Evolutionary conservation across 2,329 filamentous ascomycete genomes (phyloP), one percentile per base, ranked within the genome.

Genomic region (Colletotrichum shisoi): DNA sequence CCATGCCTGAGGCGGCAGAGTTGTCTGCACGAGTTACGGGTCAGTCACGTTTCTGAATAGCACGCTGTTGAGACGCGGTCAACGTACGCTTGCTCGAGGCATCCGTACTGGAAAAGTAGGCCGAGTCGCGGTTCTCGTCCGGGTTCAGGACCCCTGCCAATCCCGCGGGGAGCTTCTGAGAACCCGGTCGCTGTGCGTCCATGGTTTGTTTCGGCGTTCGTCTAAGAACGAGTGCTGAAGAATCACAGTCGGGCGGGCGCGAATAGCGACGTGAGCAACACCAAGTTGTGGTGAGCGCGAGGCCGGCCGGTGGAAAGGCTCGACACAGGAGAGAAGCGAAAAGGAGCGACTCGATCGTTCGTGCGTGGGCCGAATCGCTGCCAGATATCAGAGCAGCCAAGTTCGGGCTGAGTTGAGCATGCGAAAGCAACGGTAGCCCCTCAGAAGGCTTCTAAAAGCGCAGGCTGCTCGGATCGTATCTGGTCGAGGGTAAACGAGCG

Each of bases 101-200:
- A 71, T 81, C 79, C n/a, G 69, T 69, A 49, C 79, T 80, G n/a
- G 79, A 81, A 62, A 80, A 81, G 69, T 81, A 81, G 37, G 79
- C 79, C 53, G 79, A 81, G 57, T 81, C 79, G 67, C 79, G 76
- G 69, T 84, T 79, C 31, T 83, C 81, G 53, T 85, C 82, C 31
- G 79, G 76, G 71, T 85, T 85, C 42, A 85, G 75, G 6, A 85
- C 81, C n/a, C 80, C 81, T 15, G 82, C 82, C 68, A 85, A 74
- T 51, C 81, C 83, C 15, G 79, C 77, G 52, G 83, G 82, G 54
- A 81, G 75, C 74, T 83, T 83, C 70, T 82, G 81, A 48, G 79
- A 78, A 54, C 73, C 71, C 46, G 62, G 69, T 67, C 62, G 67
- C 53, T 61, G 58, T 21, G 52, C 19, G 45, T 63, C 67, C 67